Base-by-base conservation (phyloP, 768 basidiomycete species). In the Tubosaeta sp. region DNA sequence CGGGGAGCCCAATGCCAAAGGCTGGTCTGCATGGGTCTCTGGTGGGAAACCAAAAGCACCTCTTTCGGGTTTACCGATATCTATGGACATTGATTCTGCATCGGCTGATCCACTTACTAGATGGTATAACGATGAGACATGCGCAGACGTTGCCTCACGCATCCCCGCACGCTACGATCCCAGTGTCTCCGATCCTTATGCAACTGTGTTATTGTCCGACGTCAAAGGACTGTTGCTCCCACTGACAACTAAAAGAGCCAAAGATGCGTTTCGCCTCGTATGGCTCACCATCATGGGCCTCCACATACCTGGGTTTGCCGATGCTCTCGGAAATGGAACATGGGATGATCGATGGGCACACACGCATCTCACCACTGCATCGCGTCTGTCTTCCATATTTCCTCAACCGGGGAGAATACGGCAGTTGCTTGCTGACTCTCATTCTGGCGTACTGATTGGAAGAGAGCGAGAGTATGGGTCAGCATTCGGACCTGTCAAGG, bases 221-320 rank as follows among this genome's bases (percentile, higher is more conserved):
- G 76, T 93, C 55, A 79, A 80, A 19, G 66, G 78, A 4, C 66
- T 83, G 29, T 66, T 91, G 13, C 66, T 89, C 42, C 53, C 69
- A 8, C 48, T 87, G 42, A 68, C 65, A 13, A 74, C 77, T 16
- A 53, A 59, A 12, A 65, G 60, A 26, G 79, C 80, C 0, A 82
- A 80, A 69, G 59, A 77, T 37, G 72, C 76, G 7, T 82, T 92
- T 57, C 81, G 89, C 5, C 63, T 83, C 41, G 77, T 80, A 22
- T 91, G 85, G 85, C 71, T 93, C 11, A 82, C 83, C 7, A 72
- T 85, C 61, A 67, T 85, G 34, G 88, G 91, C 19, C 76, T 91
- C 27, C 78, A 85, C 59, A 71, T 89, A 27, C 89, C 91, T 38
- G 87, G 86, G 1, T 77, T 90, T 60, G 62, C 74, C 25, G 57